Base-by-base conservation (phyloP, 2,329 filamentous ascomycete genomes). In the Xylaria sp. region DNA sequence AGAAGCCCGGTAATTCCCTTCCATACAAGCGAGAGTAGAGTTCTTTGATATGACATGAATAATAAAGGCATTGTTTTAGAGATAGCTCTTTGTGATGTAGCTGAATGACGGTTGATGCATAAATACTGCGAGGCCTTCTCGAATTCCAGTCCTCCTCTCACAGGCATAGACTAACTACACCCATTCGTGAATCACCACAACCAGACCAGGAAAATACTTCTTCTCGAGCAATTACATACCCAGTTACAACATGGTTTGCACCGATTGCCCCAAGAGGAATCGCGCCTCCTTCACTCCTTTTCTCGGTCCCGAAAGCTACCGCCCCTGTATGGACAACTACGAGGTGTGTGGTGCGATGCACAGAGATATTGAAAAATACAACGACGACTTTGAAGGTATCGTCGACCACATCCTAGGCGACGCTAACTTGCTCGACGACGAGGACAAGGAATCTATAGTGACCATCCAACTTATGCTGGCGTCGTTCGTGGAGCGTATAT, bases 281-380 rank as follows among this genome's bases (percentile, higher is more conserved):
- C 23, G 41, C 23, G 32, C 34, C 13, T 41, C n/a, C 20, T 57
- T 57, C 34, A 25, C 20, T 7, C 52, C 52, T 1, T 34, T 23
- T 13, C 32, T 57, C 8, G 32, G 13, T 1, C 53, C 53, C 2
- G 7, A 57, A 23, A 4, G 23, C 1, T 57, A 57, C 23, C 53
- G 53, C 13, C 20, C 13, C 4, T 39, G 34, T 9, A 57, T 57
- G 53, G 53, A 57, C 12, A 23, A 57, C 15, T 57, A 57, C 15
- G 53, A 57, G 12, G 34, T 57, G n/a, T 57, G 13, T 10, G 28
- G 53, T 13, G 23, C 53, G 2, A 57, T 57, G 20, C 53, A 39
- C n/a, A 28, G 53, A 18, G 32, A 57, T 20, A 57, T 57, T 20
- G 53, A 57, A 28, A 5, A 13, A n/a, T 57, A 57, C 7, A 57